These are phyloP conservation scores for Thozetella sp. DNA, from an alignment of 495 filamentous ascomycete species.

Conservation along the genomic window DNA sequence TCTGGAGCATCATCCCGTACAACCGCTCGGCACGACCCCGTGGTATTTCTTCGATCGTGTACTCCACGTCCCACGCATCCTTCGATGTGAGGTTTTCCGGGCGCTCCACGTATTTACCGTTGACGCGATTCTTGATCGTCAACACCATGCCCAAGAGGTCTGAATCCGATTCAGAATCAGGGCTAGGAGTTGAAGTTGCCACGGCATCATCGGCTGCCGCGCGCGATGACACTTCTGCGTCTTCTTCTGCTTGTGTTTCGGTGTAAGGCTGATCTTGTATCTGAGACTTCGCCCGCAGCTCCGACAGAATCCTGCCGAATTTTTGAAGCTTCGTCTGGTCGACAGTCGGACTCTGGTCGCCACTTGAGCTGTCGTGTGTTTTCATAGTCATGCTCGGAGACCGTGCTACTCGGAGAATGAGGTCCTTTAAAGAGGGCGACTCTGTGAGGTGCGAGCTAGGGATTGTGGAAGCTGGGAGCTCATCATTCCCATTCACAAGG, in stretches of 20 bases:
- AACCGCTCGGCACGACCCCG: slow-evolving; percentile 35
- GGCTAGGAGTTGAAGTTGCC: slow-evolving; percentile 3
- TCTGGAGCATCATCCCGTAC: slow-evolving; percentile 50
- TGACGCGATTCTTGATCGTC: slow-evolving; percentile 71
- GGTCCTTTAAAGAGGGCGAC: slow-evolving; percentile 22
- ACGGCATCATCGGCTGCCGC: slow-evolving; percentile 5
- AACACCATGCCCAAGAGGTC: slow-evolving; percentile 68
- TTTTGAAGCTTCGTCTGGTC: slow-evolving; percentile 32
- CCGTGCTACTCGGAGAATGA: slow-evolving; percentile 20
- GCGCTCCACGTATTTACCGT: slow-evolving; percentile 63
- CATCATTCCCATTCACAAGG: slow-evolving; percentile 12
- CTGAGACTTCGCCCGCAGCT: slow-evolving; percentile 27
- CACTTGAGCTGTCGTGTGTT: slow-evolving; percentile 4
- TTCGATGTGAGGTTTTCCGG: slow-evolving; percentile 47
- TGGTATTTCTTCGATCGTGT: slow-evolving; percentile 63
- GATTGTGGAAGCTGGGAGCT: slow-evolving; percentile 12
- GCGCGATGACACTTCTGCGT: slow-evolving; percentile 2
- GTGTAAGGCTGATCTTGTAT: background rate
- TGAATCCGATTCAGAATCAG: background rate
- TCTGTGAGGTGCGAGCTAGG: slow-evolving; percentile 6
- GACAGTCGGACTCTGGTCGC: background rate
- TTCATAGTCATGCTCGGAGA: slow-evolving; percentile 7
- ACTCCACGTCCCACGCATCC: slow-evolving; percentile 78
- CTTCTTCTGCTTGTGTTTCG: background rate
- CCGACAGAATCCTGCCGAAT: slow-evolving; percentile 38